A percentile compares a stretch with the other conserved stretches of the same genome.
phyloP scores from a whole-genome alignment of 2,329 filamentous ascomycete genomes.

The Paracorniculantispora psalliotae region DNA sequence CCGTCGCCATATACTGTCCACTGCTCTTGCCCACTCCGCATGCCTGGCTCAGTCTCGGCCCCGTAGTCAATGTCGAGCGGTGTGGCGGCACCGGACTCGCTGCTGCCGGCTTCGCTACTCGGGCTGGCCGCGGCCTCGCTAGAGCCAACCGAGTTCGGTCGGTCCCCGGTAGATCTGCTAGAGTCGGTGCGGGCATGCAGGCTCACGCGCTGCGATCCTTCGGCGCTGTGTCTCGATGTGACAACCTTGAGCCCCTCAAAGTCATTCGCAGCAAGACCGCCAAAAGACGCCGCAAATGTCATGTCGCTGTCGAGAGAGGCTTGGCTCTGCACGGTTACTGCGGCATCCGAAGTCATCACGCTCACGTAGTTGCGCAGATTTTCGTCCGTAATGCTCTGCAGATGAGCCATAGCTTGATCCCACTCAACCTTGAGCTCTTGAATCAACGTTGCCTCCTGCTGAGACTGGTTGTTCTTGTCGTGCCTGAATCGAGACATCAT shows the following conservation, averaged over 20 bases:
- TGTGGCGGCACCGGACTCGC: conserved; percentile 31
- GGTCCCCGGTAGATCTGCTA: conserved; percentile 18
- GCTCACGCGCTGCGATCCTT: conserved; percentile 14
- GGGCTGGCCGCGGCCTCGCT: conserved; percentile 33
- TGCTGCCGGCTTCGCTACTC: conserved; percentile 31
- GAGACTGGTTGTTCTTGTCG: conserved; percentile 25
- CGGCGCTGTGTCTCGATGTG: not conserved
- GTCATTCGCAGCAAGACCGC: conserved; percentile 31
- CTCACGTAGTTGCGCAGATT: conserved; percentile 29
- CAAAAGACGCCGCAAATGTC: conserved; percentile 30
- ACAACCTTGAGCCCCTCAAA: conserved; percentile 23
- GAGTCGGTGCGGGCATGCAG: conserved; percentile 15
- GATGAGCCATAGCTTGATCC: conserved; percentile 30
- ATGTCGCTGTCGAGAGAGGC: conserved; percentile 20
- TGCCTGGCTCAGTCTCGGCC: not conserved
- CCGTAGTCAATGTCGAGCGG: conserved; percentile 30
- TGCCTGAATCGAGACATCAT: conserved; percentile 30
- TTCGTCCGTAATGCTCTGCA: conserved; percentile 31
- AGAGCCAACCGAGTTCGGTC: conserved; percentile 30
- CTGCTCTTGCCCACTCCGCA: not conserved
- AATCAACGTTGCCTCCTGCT: conserved; percentile 27
- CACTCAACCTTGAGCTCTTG: conserved; percentile 36
- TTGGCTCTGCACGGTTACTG: conserved; percentile 14
- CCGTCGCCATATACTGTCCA: conserved; percentile 19
- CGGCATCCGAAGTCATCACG: conserved; percentile 17